phyloP scores from a whole-genome alignment of 2,329 filamentous ascomycete genomes.

The Cladosporium austrohemisphaericum region DNA sequence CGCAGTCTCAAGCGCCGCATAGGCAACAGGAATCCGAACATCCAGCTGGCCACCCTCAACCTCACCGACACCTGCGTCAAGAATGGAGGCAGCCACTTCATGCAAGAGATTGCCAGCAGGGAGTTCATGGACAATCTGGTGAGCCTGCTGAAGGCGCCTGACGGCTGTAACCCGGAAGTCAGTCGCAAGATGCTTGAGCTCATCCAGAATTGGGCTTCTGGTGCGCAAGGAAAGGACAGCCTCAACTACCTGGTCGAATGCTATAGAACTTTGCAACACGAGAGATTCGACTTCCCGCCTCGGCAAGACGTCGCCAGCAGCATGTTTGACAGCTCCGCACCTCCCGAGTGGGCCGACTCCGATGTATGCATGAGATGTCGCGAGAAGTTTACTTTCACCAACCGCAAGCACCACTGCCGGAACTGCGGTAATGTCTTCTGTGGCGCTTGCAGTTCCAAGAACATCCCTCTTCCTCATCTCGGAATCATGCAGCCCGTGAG shows the following conservation, averaged over 20 bases:
- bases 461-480: slow-evolving; percentile 80
- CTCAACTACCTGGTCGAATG: slow-evolving; percentile 84
- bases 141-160: slow-evolving; percentile 79
- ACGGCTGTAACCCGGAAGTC: slow-evolving; percentile 62
- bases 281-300: slow-evolving; percentile 87
- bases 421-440: slow-evolving; percentile 99
- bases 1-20: slow-evolving; percentile 89
- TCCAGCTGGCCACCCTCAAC: slow-evolving; percentile 90
- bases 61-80: slow-evolving; percentile 98
- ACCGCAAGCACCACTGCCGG: slow-evolving; percentile 95
- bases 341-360: slow-evolving; percentile 95
- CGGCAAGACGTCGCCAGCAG: slow-evolving; percentile 83
- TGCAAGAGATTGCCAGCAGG: slow-evolving; percentile 88
- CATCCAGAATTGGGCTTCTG: slow-evolving; percentile 88
- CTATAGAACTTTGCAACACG: slow-evolving; percentile 74
- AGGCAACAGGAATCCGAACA: slow-evolving; percentile 96
- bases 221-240: slow-evolving; percentile 79
- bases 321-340: slow-evolving; percentile 97
- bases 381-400: slow-evolving; percentile 93
- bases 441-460: slow-evolving; percentile 88
- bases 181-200: slow-evolving; percentile 87
- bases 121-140: slow-evolving; percentile 98
- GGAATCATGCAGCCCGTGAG: slow-evolving; percentile 88
- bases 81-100: slow-evolving; percentile 93
- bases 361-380: slow-evolving; percentile 98